These are phyloP conservation scores for Stagonosporopsis rhizophila DNA, from an alignment of 2,329 filamentous ascomycete species.

Conservation along the genomic window DNA sequence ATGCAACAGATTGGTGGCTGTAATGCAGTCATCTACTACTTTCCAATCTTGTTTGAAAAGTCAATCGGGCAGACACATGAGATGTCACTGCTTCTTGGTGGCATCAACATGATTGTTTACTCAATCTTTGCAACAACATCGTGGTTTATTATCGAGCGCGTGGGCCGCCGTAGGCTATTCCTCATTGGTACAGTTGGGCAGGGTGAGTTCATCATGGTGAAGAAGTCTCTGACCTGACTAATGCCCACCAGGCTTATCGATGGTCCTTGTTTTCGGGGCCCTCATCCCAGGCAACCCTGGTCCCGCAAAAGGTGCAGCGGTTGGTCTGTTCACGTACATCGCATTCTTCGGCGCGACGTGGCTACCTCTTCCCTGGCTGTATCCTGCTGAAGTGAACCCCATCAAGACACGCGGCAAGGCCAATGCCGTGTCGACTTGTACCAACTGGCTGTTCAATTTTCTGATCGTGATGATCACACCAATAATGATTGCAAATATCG, in stretches of 20 bases:
- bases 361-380: conserved; percentile 67
- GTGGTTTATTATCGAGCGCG: conserved; percentile 70
- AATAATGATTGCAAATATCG: conserved; percentile 42
- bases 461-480: conserved; percentile 51
- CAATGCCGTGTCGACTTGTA: conserved; percentile 60
- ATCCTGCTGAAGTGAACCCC: conserved; percentile 58
- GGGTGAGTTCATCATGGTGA: background rate
- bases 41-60: conserved; percentile 51
- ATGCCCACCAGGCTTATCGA: conserved; percentile 54
- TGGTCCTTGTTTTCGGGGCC: conserved; percentile 54
- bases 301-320: conserved; percentile 57
- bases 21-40: conserved; percentile 55
- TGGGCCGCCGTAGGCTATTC: conserved; percentile 57
- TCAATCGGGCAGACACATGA: conserved; percentile 60
- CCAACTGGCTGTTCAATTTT: conserved; percentile 62
- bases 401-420: conserved; percentile 62
- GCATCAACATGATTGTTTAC: conserved; percentile 64
- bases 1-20: conserved; percentile 43
- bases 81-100: conserved; percentile 53
- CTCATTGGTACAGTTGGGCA: conserved; percentile 58
- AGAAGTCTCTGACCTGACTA: background rate
- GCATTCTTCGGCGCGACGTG: conserved; percentile 70
- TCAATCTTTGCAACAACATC: conserved; percentile 64
- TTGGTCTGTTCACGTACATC: conserved; percentile 72
- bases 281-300: conserved; percentile 43